Conservation (phyloP, 495 filamentous ascomycete genomes). For the Hypoxylon trugodes region DNA sequence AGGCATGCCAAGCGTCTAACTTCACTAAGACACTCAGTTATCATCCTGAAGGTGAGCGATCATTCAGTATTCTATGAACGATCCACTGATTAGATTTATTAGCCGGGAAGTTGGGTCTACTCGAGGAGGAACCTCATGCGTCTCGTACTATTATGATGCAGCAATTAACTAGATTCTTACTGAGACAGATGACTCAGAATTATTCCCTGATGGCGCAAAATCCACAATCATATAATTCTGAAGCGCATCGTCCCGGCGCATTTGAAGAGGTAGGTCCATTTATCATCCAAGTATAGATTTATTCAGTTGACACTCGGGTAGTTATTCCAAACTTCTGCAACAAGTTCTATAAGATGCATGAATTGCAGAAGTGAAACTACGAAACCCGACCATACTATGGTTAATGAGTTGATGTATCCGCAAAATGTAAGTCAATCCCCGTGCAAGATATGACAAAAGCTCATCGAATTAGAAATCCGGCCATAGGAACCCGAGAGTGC, state of each 20-base stretch:
- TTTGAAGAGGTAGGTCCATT: constrained; percentile 41
- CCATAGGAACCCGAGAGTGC: constrained; percentile 60
- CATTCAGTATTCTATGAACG: not conserved
- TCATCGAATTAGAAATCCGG: constrained; percentile 48
- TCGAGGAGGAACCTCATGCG: constrained; percentile 82
- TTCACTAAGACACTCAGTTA: constrained; percentile 87
- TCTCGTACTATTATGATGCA: constrained; percentile 79
- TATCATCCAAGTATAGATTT: not conserved
- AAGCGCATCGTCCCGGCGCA: constrained; percentile 18
- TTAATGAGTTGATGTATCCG: constrained; percentile 89
- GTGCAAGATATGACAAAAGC: constrained; percentile 18
- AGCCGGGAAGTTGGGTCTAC: constrained; percentile 73
- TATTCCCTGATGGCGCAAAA: constrained; percentile 68
- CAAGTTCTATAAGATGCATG: constrained; percentile 75
- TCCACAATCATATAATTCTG: constrained; percentile 41
- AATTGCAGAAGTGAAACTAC: constrained; percentile 82
- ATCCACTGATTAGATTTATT: constrained; percentile 23
- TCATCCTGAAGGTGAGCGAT: constrained; percentile 67
- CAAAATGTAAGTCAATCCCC: constrained; percentile 52
- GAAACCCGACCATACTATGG: constrained; percentile 70
- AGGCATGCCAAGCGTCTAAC: constrained; percentile 97
- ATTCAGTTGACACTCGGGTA: constrained; percentile 4
- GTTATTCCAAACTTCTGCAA: constrained; percentile 52
- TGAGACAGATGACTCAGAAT: constrained; percentile 75
- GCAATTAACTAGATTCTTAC: constrained; percentile 76